phyloP scores from a whole-genome alignment of 2,329 filamentous ascomycete genomes.

The Sporothrix brasiliensis region DNA sequence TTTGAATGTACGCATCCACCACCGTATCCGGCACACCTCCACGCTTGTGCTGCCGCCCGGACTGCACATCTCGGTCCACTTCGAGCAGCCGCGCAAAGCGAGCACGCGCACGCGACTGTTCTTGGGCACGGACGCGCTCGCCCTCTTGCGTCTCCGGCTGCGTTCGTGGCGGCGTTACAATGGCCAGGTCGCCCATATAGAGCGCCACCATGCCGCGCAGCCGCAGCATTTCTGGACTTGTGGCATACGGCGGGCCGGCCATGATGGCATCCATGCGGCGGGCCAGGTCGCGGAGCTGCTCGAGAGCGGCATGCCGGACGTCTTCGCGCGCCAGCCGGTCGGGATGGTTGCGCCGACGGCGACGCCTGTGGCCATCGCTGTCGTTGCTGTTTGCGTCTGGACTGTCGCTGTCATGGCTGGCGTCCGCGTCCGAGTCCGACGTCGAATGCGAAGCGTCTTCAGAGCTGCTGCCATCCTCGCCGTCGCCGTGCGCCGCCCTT shows the following conservation, averaged over 20 bases:
- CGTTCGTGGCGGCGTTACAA: slow-evolving; percentile 47
- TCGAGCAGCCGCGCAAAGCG: slow-evolving; percentile 47
- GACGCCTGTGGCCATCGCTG: not conserved
- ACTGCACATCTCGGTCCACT: slow-evolving; percentile 34
- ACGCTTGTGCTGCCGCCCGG: slow-evolving; percentile 22
- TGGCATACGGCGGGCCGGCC: slow-evolving; percentile 69
- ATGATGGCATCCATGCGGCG: slow-evolving; percentile 71
- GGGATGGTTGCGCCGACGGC: slow-evolving; percentile 23
- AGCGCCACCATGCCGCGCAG: slow-evolving; percentile 74
- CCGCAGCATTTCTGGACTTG: slow-evolving; percentile 66
- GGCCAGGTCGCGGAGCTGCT: slow-evolving; percentile 64
- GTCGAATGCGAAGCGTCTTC: not conserved
- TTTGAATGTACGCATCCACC: slow-evolving; percentile 30
- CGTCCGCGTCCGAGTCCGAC: too few species aligned
- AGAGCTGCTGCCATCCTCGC: slow-evolving; percentile 32
- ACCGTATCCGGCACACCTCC: slow-evolving; percentile 28
- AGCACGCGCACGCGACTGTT: slow-evolving; percentile 45
- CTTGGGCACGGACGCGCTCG: slow-evolving; percentile 43
- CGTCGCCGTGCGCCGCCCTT: not conserved
- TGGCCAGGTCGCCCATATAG: slow-evolving; percentile 71
- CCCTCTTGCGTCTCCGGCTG: slow-evolving; percentile 41
- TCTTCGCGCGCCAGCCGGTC: slow-evolving; percentile 44
- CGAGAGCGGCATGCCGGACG: slow-evolving; percentile 57
- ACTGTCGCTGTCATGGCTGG: slow-evolving; percentile 6
- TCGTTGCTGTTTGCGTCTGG: slow-evolving; percentile 33